These are phyloP conservation scores for Zychaea mexicana DNA, from an alignment of 371 early-diverging fungal genomes.

Conservation along the genomic window DNA sequence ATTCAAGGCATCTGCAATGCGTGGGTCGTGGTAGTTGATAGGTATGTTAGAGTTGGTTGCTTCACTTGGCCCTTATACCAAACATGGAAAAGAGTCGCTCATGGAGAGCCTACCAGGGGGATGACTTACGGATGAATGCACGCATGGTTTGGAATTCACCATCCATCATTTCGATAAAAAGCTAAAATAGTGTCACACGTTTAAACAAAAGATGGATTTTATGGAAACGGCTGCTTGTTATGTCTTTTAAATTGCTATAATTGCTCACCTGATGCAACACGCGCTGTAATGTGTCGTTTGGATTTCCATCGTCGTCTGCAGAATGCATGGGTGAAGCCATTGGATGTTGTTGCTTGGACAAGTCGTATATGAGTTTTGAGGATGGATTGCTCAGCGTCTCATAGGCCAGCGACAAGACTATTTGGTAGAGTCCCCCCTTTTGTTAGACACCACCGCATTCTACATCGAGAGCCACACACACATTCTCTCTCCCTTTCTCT, in stretches of 20 bases:
- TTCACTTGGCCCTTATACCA: too few species aligned
- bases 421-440: neutral
- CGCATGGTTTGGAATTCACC: slow-evolving; percentile 69
- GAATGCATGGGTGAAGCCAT: slow-evolving; percentile 16
- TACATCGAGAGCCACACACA: neutral
- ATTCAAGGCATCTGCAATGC: slow-evolving; percentile 47
- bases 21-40: too few species aligned
- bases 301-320: slow-evolving; percentile 22
- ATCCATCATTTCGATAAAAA: slow-evolving; percentile 68
- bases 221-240: neutral
- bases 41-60: too few species aligned
- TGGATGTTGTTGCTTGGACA: slow-evolving; percentile 24
- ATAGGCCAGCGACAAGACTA: slow-evolving; percentile 63
- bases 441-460: too few species aligned
- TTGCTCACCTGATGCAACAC: slow-evolving; percentile 58
- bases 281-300: slow-evolving; percentile 55
- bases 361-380: slow-evolving; percentile 57
- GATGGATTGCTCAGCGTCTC: slow-evolving; percentile 65
- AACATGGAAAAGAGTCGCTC: too few species aligned
- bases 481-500: neutral
- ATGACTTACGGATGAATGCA: slow-evolving; percentile 62
- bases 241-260: neutral
- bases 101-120: too few species aligned
- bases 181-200: slow-evolving; percentile 19
- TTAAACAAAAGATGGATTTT: neutral